These are phyloP conservation scores for Populus trichocarpa DNA, from an alignment of 441 rosid species.

Conservation along the genomic window DNA sequence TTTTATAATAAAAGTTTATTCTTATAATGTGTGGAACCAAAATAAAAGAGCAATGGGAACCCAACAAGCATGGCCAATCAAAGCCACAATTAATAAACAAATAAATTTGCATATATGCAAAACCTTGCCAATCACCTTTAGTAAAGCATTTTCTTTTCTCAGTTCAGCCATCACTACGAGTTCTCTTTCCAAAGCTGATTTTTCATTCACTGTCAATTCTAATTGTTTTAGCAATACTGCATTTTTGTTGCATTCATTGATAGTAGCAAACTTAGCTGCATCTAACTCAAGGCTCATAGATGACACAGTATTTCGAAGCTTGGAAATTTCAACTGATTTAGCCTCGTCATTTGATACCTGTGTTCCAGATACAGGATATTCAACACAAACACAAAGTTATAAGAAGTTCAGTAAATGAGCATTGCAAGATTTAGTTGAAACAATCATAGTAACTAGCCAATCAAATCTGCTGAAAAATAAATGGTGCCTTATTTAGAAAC, in stretches of 20 bases:
- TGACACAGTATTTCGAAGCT: conserved; percentile 69
- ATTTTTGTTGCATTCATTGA: conserved; percentile 88
- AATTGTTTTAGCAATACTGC: conserved; percentile 81
- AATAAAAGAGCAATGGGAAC: not conserved
- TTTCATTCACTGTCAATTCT: conserved; percentile 69
- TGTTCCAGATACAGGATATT: conserved; percentile 17
- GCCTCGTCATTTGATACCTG: conserved; percentile 89
- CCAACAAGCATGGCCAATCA: not conserved
- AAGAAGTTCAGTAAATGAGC: not conserved
- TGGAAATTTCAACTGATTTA: conserved; percentile 66
- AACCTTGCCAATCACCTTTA: conserved; percentile 51
- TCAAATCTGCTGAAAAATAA: not conserved
- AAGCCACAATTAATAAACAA: not conserved
- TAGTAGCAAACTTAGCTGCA: conserved; percentile 86
- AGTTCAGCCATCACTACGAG: conserved; percentile 59
- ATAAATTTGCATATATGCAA: not conserved
- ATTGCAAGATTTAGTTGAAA: not conserved
- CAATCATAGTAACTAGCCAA: not conserved
- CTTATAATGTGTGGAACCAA: not conserved
- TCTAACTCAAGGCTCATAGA: conserved; percentile 84
- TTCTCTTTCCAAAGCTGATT: conserved; percentile 73
- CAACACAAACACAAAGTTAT: not conserved
- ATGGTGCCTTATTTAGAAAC: not conserved
- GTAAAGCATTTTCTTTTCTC: conserved; percentile 60
- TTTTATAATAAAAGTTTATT: not conserved